A percentile compares a stretch with the other conserved stretches of the same genome.
phyloP scores from a whole-genome alignment of 345 rosid genomes.

The Arabis hirsuta region DNA sequence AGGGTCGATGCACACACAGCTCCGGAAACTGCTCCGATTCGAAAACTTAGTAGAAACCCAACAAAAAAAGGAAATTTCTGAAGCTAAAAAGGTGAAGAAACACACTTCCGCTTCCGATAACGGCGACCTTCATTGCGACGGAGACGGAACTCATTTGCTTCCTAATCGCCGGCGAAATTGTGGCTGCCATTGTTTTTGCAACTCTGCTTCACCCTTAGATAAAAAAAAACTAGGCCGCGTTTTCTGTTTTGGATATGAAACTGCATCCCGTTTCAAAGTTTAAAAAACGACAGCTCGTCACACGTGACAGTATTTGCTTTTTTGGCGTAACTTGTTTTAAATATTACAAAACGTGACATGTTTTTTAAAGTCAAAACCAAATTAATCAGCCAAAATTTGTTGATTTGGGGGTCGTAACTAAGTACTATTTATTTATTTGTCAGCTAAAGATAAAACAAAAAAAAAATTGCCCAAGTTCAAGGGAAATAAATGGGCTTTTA shows the following conservation, averaged over 20 bases:
- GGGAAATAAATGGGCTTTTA: too few species aligned
- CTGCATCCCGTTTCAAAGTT: slow-evolving; percentile 9
- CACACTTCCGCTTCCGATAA: slow-evolving; percentile 83
- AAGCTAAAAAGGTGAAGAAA: slow-evolving; percentile 1
- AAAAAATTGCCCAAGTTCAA: too few species aligned
- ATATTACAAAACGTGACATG: too few species aligned
- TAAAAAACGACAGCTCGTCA: slow-evolving; percentile 33
- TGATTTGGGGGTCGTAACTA: too few species aligned
- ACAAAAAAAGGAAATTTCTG: not conserved
- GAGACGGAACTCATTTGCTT: slow-evolving; percentile 49
- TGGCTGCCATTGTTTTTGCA: slow-evolving; percentile 19
- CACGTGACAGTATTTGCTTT: not conserved
- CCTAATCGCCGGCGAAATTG: slow-evolving; percentile 37
- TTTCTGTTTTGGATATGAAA: slow-evolving; percentile 20
- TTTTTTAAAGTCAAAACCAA: too few species aligned
- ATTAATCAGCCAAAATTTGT: too few species aligned
- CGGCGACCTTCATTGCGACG: slow-evolving; percentile 70
- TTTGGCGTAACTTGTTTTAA: too few species aligned
- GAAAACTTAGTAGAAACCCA: not conserved
- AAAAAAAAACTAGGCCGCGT: slow-evolving; percentile 15
- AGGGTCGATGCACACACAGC: slow-evolving; percentile 85
- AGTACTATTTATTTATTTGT: too few species aligned
- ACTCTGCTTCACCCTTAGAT: slow-evolving; percentile 12
- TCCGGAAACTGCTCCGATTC: slow-evolving; percentile 63
- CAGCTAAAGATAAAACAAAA: too few species aligned